Base-by-base conservation (phyloP, 306 rosid species). In the Parietaria judaica region DNA sequence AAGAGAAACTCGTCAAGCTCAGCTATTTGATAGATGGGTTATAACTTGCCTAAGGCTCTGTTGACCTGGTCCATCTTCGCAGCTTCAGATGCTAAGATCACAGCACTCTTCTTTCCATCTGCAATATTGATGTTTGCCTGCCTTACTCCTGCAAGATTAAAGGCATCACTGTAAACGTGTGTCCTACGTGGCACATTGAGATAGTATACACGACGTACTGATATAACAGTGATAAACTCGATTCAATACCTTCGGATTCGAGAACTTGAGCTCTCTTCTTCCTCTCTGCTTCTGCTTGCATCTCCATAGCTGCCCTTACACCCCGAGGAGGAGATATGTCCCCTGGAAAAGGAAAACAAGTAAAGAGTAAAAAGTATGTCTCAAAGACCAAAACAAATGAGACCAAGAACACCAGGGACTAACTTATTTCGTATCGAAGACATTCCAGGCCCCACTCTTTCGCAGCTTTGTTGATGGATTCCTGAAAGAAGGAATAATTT, bases 251-350 rank as follows among this genome's bases (percentile, higher is more conserved):
- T 84, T 92, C 98, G 17, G 98, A 92, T 65, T 86, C 98, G 36
- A 92, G 96, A 72, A 92, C 84, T 78, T 88, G 96, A 74, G 96
- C 96, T 79, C 98, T 86, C 85, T 79, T 92, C 70, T 84, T 88
- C 58, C 99, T 81, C 70, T 92, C 99, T 56, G 99, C 99, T 74
- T 88, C 99, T 11, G 99, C 99, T 80, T 92, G 99, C 99, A 88
- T 84, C 77, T 92, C 96, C 99, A 92, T 92, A 51, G 99, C 86
- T 48, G 85, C 94, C 78, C 86, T 86, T 65, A 92, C 99, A 51
- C 95, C 95, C 60, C 85, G 90, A 15, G 99, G 99, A 73, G 99
- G 99, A 76, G 88, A 86, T 70, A 88, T 88, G 73, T 92, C 99
- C 99, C 89, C 96, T 92, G 73, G 17, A 56, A 60, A 69, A 81